Base-by-base conservation (phyloP, 2,329 filamentous ascomycete genomes). In the Fusarium dlaminii region DNA sequence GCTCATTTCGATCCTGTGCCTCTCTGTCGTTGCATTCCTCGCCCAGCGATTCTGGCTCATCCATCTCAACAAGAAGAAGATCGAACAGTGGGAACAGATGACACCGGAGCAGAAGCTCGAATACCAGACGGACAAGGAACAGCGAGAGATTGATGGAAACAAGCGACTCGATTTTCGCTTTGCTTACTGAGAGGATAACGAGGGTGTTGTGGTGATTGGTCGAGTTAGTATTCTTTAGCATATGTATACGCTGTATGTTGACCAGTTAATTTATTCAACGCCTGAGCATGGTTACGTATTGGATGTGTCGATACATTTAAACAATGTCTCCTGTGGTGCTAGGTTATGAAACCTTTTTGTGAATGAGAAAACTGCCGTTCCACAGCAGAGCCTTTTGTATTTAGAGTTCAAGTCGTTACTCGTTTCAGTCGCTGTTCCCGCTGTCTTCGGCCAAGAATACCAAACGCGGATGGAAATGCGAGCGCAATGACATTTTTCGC, bases 91-190 rank as follows among this genome's bases (percentile, higher is more conserved):
- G 88, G 77, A 81, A 1, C 73, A 72, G 7, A 84, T 89, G 85
- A 84, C 81, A 1, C 60, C 76, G 0, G 84, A 86, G 71, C 84
- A 89, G 69, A 81, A 83, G 69, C 61, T 82, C 7, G 80, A 79
- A 7, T 89, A 89, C 62, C 85, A 87, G 74, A 81, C 80, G 8
- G 84, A 87, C 52, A 80, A 82, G n/a, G 80, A 76, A 39, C 82
- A 81, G 15, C 80, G 85, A 39, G 85, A 87, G 69, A 72, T 78
- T 42, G 86, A 88, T 30, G 86, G 87, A 5, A 88, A 88, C 73
- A 85, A 84, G 77, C 81, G 86, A 32, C 68, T 88, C 27, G 86
- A 88, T 73, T 87, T 89, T 75, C 81, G 85, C n/a, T 88, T 87
- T 75, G 83, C 83, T 14, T 86, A 87, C 70, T 58, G n/a, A 67